Conservation (phyloP, 805 yeast species). For the Saturnispora dispora region DNA sequence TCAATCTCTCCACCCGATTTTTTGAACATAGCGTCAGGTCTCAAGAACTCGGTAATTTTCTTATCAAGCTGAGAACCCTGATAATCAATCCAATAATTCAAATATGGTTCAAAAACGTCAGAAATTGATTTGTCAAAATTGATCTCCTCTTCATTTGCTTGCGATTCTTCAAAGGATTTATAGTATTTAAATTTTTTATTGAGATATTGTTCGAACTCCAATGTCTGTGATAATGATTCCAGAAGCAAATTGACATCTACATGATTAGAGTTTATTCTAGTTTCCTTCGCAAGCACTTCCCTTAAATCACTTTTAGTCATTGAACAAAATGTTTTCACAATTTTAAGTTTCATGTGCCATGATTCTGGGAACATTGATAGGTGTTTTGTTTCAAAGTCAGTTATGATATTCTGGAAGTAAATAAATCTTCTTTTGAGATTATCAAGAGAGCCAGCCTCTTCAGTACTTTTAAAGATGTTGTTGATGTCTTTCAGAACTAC, state of each 20-base stretch:
- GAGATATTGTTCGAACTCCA: slow-evolving; percentile 74
- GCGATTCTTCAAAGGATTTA: slow-evolving; percentile 27
- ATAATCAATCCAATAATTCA: slow-evolving; percentile 76
- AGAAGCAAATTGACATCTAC: slow-evolving; percentile 59
- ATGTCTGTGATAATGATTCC: slow-evolving; percentile 60
- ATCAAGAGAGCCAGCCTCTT: slow-evolving; percentile 93
- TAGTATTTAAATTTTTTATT: slow-evolving; percentile 51
- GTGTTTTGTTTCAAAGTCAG: slow-evolving; percentile 43
- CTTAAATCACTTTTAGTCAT: slow-evolving; percentile 61
- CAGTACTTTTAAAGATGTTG: slow-evolving; percentile 64
- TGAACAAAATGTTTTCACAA: slow-evolving; percentile 56
- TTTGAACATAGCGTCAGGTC: slow-evolving; percentile 43
- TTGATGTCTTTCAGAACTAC: slow-evolving; percentile 64
- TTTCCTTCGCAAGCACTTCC: slow-evolving; percentile 36
- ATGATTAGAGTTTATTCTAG: slow-evolving; percentile 24
- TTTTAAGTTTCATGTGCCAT: slow-evolving; percentile 62
- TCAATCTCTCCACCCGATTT: slow-evolving; percentile 23
- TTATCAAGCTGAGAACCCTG: slow-evolving; percentile 60
- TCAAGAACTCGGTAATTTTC: slow-evolving; percentile 56
- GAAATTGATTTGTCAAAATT: slow-evolving; percentile 40
- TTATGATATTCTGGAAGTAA: slow-evolving; percentile 65
- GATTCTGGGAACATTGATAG: slow-evolving; percentile 49
- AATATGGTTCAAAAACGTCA: slow-evolving; percentile 73
- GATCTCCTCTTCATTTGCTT: slow-evolving; percentile 20
- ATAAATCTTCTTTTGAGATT: slow-evolving; percentile 75